Evolutionary conservation across 352 stramenopile genomes (phyloP).

Genomic region (Pythium periplocum): DNA sequence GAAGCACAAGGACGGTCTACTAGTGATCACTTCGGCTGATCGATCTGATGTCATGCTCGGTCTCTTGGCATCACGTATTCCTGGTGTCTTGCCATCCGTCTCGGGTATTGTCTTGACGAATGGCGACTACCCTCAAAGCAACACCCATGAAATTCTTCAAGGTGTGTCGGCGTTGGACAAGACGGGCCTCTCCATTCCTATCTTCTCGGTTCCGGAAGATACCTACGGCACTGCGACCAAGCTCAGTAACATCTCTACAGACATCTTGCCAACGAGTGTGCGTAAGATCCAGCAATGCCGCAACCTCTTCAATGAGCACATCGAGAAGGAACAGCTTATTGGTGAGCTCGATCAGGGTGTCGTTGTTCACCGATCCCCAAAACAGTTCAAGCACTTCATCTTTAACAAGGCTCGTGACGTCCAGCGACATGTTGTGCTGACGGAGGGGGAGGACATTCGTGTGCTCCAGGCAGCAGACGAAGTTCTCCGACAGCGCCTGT

Average conservation of each 20-base stretch:
- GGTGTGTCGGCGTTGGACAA: conserved; percentile 65
- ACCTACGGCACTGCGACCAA: conserved; percentile 56
- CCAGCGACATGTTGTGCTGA: conserved; percentile 78
- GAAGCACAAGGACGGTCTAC: conserved; percentile 66
- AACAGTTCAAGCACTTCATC: conserved; percentile 86
- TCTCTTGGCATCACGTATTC: conserved; percentile 58
- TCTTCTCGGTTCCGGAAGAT: conserved; percentile 60
- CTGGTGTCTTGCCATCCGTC: conserved; percentile 60
- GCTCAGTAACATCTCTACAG: conserved; percentile 53
- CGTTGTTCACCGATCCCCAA: conserved; percentile 61
- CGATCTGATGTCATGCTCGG: conserved; percentile 69
- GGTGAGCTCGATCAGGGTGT: conserved; percentile 59
- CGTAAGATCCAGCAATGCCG: conserved; percentile 68
- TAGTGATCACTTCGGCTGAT: conserved; percentile 76
- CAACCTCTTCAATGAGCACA: conserved; percentile 56
- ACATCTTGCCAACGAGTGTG: conserved; percentile 64
- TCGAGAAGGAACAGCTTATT: conserved; percentile 61
- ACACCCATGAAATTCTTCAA: conserved; percentile 66
- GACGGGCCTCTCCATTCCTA: conserved; percentile 62
- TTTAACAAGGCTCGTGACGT: conserved; percentile 68
- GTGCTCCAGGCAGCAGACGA: conserved; percentile 79
- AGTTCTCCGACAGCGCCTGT: conserved; percentile 53
- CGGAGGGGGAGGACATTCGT: conserved; percentile 77
- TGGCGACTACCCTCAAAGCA: conserved; percentile 66
- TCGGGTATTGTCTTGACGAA: conserved; percentile 74